A percentile compares a stretch with the other conserved stretches of the same genome.
phyloP scores from a whole-genome alignment of 352 stramenopile genomes.

The Globisporangium polare region DNA sequence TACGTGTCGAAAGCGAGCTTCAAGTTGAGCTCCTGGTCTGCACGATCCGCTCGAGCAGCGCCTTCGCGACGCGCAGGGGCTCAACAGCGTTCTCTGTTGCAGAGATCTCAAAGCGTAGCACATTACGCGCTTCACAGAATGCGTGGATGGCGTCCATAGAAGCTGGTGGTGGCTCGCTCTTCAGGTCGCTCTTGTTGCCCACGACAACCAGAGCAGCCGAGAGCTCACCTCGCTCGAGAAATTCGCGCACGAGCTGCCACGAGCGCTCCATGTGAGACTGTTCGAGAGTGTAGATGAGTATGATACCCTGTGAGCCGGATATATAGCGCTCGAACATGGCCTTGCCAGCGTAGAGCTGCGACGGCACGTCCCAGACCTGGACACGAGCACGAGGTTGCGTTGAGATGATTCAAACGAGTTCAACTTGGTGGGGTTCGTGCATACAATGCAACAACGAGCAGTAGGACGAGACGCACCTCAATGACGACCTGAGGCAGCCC shows the following conservation, averaged over 20 bases:
- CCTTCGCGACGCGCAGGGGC: background rate
- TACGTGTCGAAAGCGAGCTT: background rate
- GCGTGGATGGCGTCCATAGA: background rate
- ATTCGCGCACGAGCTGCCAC: conserved; percentile 4
- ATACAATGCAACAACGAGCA: background rate
- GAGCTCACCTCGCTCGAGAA: background rate
- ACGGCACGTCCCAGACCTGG: conserved; percentile 64
- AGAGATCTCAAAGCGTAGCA: conserved; percentile 1
- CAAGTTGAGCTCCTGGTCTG: background rate
- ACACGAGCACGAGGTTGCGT: background rate
- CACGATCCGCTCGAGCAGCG: background rate
- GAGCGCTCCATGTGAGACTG: background rate
- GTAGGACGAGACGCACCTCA: conserved; percentile 25
- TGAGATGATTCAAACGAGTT: background rate
- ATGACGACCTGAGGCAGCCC: conserved; percentile 28
- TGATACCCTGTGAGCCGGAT: conserved; percentile 19
- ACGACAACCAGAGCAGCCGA: background rate
- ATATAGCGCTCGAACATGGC: conserved; percentile 48
- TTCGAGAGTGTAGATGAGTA: conserved; percentile 46
- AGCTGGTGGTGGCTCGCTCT: background rate
- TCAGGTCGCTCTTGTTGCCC: conserved; percentile 11
- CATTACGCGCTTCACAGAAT: background rate
- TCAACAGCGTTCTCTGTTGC: background rate
- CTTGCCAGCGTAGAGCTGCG: conserved; percentile 39
- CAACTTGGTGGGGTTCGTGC: background rate